These are phyloP conservation scores for Raddia distichophylla DNA, from an alignment of 176 grass and related monocot genomes.

Conservation along the genomic window DNA sequence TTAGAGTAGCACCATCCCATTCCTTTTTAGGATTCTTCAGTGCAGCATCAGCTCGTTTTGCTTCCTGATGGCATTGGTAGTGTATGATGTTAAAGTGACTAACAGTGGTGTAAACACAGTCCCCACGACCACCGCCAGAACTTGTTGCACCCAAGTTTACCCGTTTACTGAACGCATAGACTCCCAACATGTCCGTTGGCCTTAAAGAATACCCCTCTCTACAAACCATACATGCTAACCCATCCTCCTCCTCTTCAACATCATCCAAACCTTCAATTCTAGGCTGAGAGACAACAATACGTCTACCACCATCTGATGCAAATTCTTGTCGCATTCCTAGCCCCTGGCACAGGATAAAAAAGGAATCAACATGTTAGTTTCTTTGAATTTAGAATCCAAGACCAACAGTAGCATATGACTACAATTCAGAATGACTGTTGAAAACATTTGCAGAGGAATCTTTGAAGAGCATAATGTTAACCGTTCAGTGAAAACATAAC, in stretches of 20 bases:
- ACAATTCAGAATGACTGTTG: not conserved
- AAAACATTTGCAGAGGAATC: slow-evolving; percentile 30
- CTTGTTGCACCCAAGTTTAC: slow-evolving; percentile 78
- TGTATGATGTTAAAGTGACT: slow-evolving; percentile 99
- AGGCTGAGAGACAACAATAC: slow-evolving; percentile 91
- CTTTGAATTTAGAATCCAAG: not conserved
- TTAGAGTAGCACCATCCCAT: slow-evolving; percentile 95
- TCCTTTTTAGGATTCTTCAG: slow-evolving; percentile 95
- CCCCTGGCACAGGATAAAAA: slow-evolving; percentile 50
- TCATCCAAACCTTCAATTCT: slow-evolving; percentile 93
- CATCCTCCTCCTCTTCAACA: slow-evolving; percentile 92
- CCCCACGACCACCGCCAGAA: slow-evolving; percentile 72
- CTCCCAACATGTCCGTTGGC: slow-evolving; percentile 87
- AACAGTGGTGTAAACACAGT: slow-evolving; percentile 96
- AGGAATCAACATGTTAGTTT: slow-evolving; percentile 19
- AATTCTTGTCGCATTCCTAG: slow-evolving; percentile 93
- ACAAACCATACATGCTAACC: slow-evolving; percentile 94
- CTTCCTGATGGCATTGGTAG: slow-evolving; percentile 97
- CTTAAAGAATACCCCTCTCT: slow-evolving; percentile 95
- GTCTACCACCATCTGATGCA: slow-evolving; percentile 83
- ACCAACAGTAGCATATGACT: not conserved
- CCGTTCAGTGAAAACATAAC: slow-evolving; percentile 22
- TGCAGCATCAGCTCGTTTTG: slow-evolving; percentile 89
- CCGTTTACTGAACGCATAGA: slow-evolving; percentile 90
- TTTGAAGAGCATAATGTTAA: slow-evolving; percentile 1